phyloP scores from a whole-genome alignment of 192 early-diverging fungal species.

The Coemansia javaensis region DNA sequence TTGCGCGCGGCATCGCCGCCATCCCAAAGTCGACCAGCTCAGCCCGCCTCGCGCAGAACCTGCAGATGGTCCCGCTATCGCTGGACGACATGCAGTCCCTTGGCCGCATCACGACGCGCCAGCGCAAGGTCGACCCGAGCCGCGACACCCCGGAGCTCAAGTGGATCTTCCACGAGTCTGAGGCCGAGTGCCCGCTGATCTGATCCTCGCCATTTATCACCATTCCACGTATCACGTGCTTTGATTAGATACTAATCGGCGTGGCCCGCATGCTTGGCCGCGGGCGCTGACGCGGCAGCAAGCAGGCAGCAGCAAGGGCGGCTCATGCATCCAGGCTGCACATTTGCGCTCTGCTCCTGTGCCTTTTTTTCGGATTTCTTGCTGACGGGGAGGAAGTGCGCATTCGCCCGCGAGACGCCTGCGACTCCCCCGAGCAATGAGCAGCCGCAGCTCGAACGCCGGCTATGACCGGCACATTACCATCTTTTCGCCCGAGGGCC shows the following conservation, averaged over 20 bases:
- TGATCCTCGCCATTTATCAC: no score
- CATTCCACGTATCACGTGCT: no score
- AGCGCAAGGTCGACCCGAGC: conserved; percentile 39
- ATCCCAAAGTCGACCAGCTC: conserved; percentile 77
- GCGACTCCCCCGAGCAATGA: conserved; percentile 18
- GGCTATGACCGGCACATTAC: conserved; percentile 99
- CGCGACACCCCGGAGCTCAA: conserved; percentile 23
- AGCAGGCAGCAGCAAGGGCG: no score
- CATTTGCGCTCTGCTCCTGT: no score
- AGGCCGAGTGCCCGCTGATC: conserved; percentile 41
- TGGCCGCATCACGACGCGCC: conserved; percentile 14
- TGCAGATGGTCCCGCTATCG: conserved; percentile 21
- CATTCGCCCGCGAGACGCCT: no score
- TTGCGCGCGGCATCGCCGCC: conserved; percentile 67
- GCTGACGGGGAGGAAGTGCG: no score
- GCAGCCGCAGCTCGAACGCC: conserved; percentile 46
- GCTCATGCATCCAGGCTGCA: no score
- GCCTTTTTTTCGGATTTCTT: no score
- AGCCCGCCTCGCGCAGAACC: conserved; percentile 56
- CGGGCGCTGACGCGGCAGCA: conserved; percentile 2
- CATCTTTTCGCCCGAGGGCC: conserved; percentile 98
- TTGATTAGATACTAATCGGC: no score
- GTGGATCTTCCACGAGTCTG: conserved; percentile 42
- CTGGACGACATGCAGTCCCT: conserved; percentile 37
- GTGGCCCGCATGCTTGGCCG: no score